Conservation (phyloP, 352 stramenopile species). For the Globisporangium perplexum region DNA sequence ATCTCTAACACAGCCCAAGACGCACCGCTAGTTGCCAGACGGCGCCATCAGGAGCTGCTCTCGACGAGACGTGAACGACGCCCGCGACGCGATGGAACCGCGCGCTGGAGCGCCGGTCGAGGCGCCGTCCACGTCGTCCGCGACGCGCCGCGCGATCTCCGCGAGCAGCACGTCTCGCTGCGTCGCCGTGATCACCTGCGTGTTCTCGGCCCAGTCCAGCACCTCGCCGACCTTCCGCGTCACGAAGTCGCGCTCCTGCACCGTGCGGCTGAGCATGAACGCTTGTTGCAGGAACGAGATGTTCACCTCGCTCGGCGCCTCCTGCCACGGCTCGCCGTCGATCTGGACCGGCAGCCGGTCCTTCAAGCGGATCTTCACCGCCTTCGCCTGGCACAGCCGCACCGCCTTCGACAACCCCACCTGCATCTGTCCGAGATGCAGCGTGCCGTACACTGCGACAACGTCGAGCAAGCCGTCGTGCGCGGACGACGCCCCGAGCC, state of each 20-base stretch:
- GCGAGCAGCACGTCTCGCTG: constrained; percentile 69
- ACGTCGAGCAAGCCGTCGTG: constrained; percentile 93
- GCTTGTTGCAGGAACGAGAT: constrained; percentile 82
- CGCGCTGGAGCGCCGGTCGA: constrained; percentile 3
- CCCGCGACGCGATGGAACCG: constrained; percentile 12
- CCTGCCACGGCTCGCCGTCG: constrained; percentile 93
- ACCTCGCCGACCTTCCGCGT: constrained; percentile 77
- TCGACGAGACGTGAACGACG: constrained; percentile 5
- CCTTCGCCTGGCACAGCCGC: constrained; percentile 67
- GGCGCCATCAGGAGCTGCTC: constrained; percentile 17
- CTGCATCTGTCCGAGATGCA: constrained; percentile 94
- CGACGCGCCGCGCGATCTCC: constrained; percentile 66
- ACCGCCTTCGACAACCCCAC: constrained; percentile 80
- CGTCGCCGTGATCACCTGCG: constrained; percentile 55
- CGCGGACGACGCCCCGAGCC: constrained; percentile 52
- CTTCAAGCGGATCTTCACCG: constrained; percentile 47
- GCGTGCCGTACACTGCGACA: constrained; percentile 89
- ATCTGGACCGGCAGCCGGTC: constrained; percentile 87
- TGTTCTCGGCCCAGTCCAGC: constrained; percentile 78
- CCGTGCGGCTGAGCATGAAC: constrained; percentile 78
- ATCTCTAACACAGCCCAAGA: neutral
- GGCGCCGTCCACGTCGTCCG: constrained; percentile 23
- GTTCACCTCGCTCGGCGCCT: constrained; percentile 72
- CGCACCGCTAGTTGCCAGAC: neutral
- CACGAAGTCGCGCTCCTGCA: constrained; percentile 72